Base-by-base conservation (phyloP, 2,329 filamentous ascomycete species). In the Phoma sp. region DNA sequence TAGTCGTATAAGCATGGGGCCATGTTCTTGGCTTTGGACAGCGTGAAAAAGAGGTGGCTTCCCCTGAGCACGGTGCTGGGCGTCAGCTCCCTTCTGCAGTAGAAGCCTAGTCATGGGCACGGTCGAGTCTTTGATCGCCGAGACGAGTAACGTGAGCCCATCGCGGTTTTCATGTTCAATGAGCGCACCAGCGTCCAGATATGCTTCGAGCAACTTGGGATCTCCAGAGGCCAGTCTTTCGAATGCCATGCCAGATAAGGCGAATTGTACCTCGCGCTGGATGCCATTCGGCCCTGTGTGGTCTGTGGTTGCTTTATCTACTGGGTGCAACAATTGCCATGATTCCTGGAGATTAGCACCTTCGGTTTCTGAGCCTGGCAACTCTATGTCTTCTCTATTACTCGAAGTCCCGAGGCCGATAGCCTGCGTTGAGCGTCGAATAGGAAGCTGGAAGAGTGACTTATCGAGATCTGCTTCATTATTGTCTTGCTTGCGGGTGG, bases 21-120 rank as follows among this genome's bases (percentile, higher is more conserved):
- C 28, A 18, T 36, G 29, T 14, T 46, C 10, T 28, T 10, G 28
- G 9, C 29, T 34, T 18, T 36, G 42, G 18, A 25, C 29, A 17
- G 47, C 45, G 18, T 51, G 23, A n/a, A 51, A 34, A 1, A 45
- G 18, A 14, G 42, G 48, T 23, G 36, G 42, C 14, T 26, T 42
- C 9, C 36, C 18, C 10, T 36, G 23, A 23, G 15, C 36, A n/a
- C 30, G 37, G 3, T 42, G 36, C 9, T 36, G 21, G 7, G n/a
- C 14, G n/a, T 32, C 11, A 1, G 36, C 36, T 28, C 42, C 37
- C 7, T 42, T 42, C 12, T 37, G 17, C 4, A 51, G 20, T 4
- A 47, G 11, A 25, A 42, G 10, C 18, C 17, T 29, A 3, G 23
- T 47, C 29, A 20, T 18, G 14, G 18, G 17, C 7, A 53, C 1